Conservation (phyloP, 768 basidiomycete species). For the Kwoniella shandongensis region DNA sequence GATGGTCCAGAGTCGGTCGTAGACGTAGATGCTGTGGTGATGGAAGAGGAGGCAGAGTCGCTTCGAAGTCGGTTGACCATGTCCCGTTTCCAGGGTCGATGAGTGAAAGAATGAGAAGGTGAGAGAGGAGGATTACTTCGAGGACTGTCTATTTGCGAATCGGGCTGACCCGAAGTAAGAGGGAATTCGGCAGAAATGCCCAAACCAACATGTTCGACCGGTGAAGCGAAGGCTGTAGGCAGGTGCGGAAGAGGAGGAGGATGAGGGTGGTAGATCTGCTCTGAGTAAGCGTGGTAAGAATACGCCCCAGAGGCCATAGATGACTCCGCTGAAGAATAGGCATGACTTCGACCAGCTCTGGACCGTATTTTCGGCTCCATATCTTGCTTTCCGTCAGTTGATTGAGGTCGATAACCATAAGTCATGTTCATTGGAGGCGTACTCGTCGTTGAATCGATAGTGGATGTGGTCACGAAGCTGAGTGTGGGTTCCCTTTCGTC, state of each 20-base stretch:
- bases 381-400: conserved; percentile 22
- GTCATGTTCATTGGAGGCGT: conserved; percentile 36
- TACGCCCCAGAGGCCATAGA: conserved; percentile 42
- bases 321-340: conserved; percentile 42
- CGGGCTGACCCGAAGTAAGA: conserved; percentile 11
- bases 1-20: conserved; percentile 28
- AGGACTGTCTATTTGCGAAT: conserved; percentile 14
- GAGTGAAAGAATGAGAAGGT: conserved; percentile 25
- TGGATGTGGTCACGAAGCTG: conserved; percentile 28
- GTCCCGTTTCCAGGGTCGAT: conserved; percentile 41
- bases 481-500: conserved; percentile 28
- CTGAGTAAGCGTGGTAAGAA: conserved; percentile 31
- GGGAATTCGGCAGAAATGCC: conserved; percentile 33
- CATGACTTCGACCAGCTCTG: conserved; percentile 35
- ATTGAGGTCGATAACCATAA: conserved; percentile 31
- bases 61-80: conserved; percentile 36
- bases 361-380: conserved; percentile 30
- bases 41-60: conserved; percentile 39
- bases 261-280: conserved; percentile 34
- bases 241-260: conserved; percentile 41
- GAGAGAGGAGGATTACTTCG: conserved; percentile 21
- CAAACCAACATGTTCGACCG: conserved; percentile 34
- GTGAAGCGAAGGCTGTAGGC: conserved; percentile 16
- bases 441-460: conserved; percentile 36
- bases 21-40: conserved; percentile 32